Percentiles rank a stretch among this genome's conserved stretches.
These are phyloP conservation scores for Xylariaceae sp. DNA, from an alignment of 2,329 filamentous ascomycete species.

Conservation along the genomic window DNA sequence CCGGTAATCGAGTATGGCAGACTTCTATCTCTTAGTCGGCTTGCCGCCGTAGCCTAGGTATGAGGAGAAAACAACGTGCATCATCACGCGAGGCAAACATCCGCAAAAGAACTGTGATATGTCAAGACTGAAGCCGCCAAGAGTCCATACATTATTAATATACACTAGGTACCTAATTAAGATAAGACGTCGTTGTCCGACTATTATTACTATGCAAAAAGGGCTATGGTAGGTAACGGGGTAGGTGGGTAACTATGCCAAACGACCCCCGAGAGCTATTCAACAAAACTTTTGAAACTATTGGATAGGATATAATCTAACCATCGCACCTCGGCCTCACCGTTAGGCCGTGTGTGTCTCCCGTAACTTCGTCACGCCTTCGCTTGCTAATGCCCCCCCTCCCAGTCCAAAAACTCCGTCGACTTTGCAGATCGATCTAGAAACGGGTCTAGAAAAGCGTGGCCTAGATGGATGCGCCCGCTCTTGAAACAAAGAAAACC, in stretches of 20 bases:
- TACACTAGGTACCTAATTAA: background rate
- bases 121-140: background rate
- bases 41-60: background rate
- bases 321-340: background rate
- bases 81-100: background rate
- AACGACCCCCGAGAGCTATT: background rate
- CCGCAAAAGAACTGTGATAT: background rate
- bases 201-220: background rate
- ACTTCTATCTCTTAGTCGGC: too few relatives aligned
- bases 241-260: too few relatives aligned
- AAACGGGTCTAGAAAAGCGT: background rate
- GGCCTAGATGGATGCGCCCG: background rate
- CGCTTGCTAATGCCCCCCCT: background rate
- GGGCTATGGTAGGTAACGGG: background rate
- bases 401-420: background rate
- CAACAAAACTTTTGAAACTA: background rate
- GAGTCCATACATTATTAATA: background rate
- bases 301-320: too few relatives aligned
- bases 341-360: background rate
- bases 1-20: too few relatives aligned
- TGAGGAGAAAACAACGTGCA: background rate
- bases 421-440: background rate
- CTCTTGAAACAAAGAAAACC: background rate
- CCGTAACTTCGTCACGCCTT: background rate
- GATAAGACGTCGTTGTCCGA: background rate